Conservation (phyloP, 768 basidiomycete species). For the Leccinellum albellum region DNA sequence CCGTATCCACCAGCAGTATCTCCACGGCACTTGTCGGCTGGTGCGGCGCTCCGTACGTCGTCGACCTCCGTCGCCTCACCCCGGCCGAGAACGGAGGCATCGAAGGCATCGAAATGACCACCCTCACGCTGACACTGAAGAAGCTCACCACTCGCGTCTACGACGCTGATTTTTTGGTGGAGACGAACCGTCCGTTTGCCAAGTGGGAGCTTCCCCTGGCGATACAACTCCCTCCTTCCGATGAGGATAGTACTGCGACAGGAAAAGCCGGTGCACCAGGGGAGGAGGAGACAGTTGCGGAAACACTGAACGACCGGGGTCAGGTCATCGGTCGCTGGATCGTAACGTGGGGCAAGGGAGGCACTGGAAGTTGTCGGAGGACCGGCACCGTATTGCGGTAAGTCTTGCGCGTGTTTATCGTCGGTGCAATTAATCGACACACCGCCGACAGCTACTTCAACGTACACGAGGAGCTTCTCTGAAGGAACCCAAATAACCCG, state of each 20-base stretch:
- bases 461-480: slow-evolving; percentile 49
- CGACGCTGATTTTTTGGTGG: slow-evolving; percentile 67
- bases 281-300: slow-evolving; percentile 75
- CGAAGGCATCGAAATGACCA: slow-evolving; percentile 67
- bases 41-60: slow-evolving; percentile 74
- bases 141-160: slow-evolving; percentile 68
- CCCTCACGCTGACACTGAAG: slow-evolving; percentile 56
- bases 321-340: slow-evolving; percentile 72
- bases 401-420: slow-evolving; percentile 14
- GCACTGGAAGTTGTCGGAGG: slow-evolving; percentile 57
- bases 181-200: slow-evolving; percentile 66
- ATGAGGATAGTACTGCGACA: slow-evolving; percentile 31
- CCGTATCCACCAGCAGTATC: slow-evolving; percentile 65
- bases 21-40: slow-evolving; percentile 73
- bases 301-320: slow-evolving; percentile 59
- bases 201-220: slow-evolving; percentile 67
- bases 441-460: slow-evolving; percentile 41
- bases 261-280: slow-evolving; percentile 39
- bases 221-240: slow-evolving; percentile 42
- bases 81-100: slow-evolving; percentile 41
- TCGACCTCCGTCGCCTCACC: slow-evolving; percentile 49
- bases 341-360: slow-evolving; percentile 68
- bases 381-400: slow-evolving; percentile 68
- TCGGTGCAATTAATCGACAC: neutral
- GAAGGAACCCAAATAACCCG: slow-evolving; percentile 2